phyloP scores from a whole-genome alignment of 2,329 filamentous ascomycete genomes.

The Fusarium subtropicale region DNA sequence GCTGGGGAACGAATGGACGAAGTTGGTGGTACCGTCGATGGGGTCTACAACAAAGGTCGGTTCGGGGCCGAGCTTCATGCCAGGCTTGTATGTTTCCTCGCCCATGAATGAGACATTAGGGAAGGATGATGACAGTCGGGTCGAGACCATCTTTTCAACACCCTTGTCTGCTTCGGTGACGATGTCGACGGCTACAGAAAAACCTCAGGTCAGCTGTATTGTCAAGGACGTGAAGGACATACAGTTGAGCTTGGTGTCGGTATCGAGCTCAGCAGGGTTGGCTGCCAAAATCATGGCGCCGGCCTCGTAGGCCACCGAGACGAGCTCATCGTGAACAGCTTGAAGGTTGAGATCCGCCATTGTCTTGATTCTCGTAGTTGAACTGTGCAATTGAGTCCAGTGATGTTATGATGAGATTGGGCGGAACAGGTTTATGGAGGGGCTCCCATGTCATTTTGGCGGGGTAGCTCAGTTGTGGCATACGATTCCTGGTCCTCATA shows the following conservation, averaged over 20 bases:
- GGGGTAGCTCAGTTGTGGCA: slow-evolving; percentile 27
- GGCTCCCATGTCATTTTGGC: slow-evolving; percentile 33
- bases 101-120: slow-evolving; percentile 74
- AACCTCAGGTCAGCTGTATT: slow-evolving; percentile 10
- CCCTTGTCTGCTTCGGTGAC: slow-evolving; percentile 76
- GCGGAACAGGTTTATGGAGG: slow-evolving; percentile 41
- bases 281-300: slow-evolving; percentile 72
- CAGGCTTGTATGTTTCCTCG: slow-evolving; percentile 80
- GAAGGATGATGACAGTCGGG: slow-evolving; percentile 63
- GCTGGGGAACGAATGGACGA: slow-evolving; percentile 79
- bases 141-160: slow-evolving; percentile 71
- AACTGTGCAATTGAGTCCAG: not conserved
- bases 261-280: slow-evolving; percentile 67
- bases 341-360: slow-evolving; percentile 71
- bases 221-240: slow-evolving; percentile 35
- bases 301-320: slow-evolving; percentile 71
- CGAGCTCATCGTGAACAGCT: slow-evolving; percentile 70
- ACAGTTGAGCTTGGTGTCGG: slow-evolving; percentile 75
- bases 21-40: slow-evolving; percentile 84
- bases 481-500: not conserved
- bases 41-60: slow-evolving; percentile 87
- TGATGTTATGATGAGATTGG: slow-evolving; percentile 10
- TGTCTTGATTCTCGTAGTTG: slow-evolving; percentile 13
- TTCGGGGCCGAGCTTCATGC: slow-evolving; percentile 68
- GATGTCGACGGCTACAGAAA: slow-evolving; percentile 69